phyloP scores from a whole-genome alignment of 768 basidiomycete species.

The Roridomyces roridus region DNA sequence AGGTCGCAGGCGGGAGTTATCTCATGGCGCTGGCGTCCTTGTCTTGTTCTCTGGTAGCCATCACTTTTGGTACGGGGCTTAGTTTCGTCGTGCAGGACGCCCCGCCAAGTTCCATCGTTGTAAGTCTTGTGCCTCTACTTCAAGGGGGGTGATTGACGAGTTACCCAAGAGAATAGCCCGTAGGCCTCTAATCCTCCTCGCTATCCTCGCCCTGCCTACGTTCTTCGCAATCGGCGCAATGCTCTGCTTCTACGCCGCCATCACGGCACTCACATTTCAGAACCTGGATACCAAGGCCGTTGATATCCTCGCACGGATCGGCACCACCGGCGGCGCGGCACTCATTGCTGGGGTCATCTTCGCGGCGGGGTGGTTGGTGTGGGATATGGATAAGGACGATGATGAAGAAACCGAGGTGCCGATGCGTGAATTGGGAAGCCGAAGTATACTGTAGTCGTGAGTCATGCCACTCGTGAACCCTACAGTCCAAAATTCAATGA shows the following conservation, averaged over 20 bases:
- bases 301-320: conserved; percentile 10
- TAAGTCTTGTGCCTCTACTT: background rate
- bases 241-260: conserved; percentile 16
- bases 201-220: conserved; percentile 15
- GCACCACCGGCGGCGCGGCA: conserved; percentile 15
- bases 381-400: conserved; percentile 12
- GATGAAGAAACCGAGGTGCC: too few species aligned
- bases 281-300: conserved; percentile 3
- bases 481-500: too few species aligned
- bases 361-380: conserved; percentile 14
- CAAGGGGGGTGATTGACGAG: too few species aligned
- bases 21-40: conserved; percentile 16
- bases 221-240: conserved; percentile 21
- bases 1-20: conserved; percentile 8
- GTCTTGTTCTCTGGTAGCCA: conserved; percentile 13
- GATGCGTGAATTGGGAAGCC: too few species aligned
- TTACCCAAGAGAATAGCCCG: conserved; percentile 8
- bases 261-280: conserved; percentile 15
- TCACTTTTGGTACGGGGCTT: conserved; percentile 19
- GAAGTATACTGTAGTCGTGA: too few species aligned
- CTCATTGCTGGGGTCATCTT: conserved; percentile 9
- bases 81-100: conserved; percentile 18
- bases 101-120: conserved; percentile 3
- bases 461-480: too few species aligned
- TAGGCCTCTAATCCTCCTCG: conserved; percentile 15